phyloP scores from a whole-genome alignment of 176 grass and related monocot genomes.

The Zoysia japonica region DNA sequence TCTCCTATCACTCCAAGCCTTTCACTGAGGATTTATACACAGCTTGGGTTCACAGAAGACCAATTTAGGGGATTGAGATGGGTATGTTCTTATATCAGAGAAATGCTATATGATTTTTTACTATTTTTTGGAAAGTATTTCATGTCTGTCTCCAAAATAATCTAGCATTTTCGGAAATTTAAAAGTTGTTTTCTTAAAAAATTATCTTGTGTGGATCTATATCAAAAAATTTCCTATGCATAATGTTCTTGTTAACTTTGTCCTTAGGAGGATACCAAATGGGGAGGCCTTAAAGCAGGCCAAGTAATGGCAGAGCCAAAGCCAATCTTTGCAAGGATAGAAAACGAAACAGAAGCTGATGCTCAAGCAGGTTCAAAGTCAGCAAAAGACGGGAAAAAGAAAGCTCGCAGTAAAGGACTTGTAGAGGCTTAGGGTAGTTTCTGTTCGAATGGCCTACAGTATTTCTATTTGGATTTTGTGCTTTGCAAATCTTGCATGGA shows the following conservation, averaged over 20 bases:
- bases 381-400: constrained; percentile 66
- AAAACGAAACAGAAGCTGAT: constrained; percentile 47
- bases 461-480: background rate
- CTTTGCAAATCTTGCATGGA: background rate
- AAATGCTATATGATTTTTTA: constrained; percentile 10
- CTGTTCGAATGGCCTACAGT: background rate
- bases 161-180: background rate
- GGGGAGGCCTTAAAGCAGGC: constrained; percentile 80
- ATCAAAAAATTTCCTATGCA: background rate
- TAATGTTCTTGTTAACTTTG: constrained; percentile 35
- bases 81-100: constrained; percentile 57
- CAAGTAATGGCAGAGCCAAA: constrained; percentile 74
- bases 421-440: constrained; percentile 64
- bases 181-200: background rate
- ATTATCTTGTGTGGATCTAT: background rate
- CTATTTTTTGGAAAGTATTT: constrained; percentile 12
- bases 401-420: constrained; percentile 52
- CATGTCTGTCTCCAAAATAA: background rate
- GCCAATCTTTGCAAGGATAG: constrained; percentile 79
- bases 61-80: constrained; percentile 70
- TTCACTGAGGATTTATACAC: constrained; percentile 72
- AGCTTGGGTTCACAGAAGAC: constrained; percentile 85
- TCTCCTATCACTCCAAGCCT: constrained; percentile 87
- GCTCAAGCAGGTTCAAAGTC: constrained; percentile 49
- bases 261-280: constrained; percentile 73